Percentiles rank a stretch among this genome's conserved stretches.
Conservation (phyloP, 805 yeast species). For the Saccharomycopsis oosterbeekiorum region DNA sequence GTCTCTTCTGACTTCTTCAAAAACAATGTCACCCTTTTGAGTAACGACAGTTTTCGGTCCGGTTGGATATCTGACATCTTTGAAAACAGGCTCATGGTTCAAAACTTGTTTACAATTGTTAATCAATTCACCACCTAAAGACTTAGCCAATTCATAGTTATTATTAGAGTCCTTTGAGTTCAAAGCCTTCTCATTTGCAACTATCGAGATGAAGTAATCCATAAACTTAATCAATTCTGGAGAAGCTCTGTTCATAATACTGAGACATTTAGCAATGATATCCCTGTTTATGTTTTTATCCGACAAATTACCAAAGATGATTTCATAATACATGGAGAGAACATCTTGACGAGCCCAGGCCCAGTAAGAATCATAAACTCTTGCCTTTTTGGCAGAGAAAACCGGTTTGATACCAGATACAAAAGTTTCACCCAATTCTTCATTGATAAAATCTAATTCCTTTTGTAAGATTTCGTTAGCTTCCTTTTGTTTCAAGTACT, state of each 20-base stretch:
- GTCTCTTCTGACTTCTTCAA: conserved; percentile 79
- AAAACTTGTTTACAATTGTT: conserved; percentile 89
- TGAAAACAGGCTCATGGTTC: conserved; percentile 80
- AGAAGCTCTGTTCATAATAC: conserved; percentile 94
- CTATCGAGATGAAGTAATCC: conserved; percentile 67
- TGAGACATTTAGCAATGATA: conserved; percentile 91
- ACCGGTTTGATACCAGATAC: conserved; percentile 86
- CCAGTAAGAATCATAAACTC: conserved; percentile 97
- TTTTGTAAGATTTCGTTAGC: conserved; percentile 75
- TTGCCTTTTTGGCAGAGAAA: conserved; percentile 86
- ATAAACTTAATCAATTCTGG: conserved; percentile 89
- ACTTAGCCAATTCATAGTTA: conserved; percentile 71
- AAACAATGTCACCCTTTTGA: conserved; percentile 76
- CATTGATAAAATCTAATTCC: conserved; percentile 69
- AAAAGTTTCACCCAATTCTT: conserved; percentile 85
- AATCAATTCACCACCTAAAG: conserved; percentile 84
- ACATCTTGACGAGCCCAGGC: conserved; percentile 99
- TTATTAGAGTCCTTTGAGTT: conserved; percentile 31
- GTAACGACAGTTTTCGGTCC: conserved; percentile 90
- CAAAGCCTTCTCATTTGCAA: conserved; percentile 74
- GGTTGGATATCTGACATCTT: conserved; percentile 88
- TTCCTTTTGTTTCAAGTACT: conserved; percentile 66
- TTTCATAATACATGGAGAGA: conserved; percentile 85
- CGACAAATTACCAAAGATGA: conserved; percentile 90
- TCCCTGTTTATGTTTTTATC: conserved; percentile 81